A percentile compares a stretch with the other conserved stretches of the same genome.
These are phyloP conservation scores for Xylaria nigripes DNA, from an alignment of 495 filamentous ascomycete genomes.

Conservation along the genomic window DNA sequence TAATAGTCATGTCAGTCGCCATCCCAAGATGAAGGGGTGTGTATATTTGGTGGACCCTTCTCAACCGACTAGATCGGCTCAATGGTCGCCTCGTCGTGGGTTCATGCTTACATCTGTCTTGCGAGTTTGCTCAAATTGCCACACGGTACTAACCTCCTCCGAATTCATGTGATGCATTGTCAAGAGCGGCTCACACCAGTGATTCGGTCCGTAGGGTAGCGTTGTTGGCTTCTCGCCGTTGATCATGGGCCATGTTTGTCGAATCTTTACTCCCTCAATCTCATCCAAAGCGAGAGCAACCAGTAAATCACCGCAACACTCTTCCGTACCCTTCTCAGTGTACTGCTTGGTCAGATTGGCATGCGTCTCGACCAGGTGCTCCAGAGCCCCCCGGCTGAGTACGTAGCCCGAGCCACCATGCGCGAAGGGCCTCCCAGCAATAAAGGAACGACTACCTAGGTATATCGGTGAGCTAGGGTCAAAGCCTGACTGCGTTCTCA, in stretches of 20 bases:
- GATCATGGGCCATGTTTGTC: conserved; percentile 45
- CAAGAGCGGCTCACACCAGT: conserved; percentile 51
- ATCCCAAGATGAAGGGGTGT: not conserved
- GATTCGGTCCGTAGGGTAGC: conserved; percentile 33
- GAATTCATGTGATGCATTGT: conserved; percentile 46
- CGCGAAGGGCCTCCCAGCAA: conserved; percentile 32
- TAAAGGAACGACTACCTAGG: conserved; percentile 45
- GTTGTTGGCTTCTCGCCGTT: conserved; percentile 40
- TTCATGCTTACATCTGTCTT: conserved; percentile 24
- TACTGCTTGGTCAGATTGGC: conserved; percentile 29
- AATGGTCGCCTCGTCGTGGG: not conserved
- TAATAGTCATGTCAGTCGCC: not conserved
- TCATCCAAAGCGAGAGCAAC: conserved; percentile 36
- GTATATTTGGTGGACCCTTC: not conserved
- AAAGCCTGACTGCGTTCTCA: conserved; percentile 34
- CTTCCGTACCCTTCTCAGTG: conserved; percentile 29
- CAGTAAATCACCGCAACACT: conserved; percentile 44
- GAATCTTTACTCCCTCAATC: conserved; percentile 30
- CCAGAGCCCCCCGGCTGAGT: conserved; percentile 37
- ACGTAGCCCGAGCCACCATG: conserved; percentile 46
- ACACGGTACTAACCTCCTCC: conserved; percentile 29
- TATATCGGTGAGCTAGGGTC: conserved; percentile 43
- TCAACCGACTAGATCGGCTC: not conserved
- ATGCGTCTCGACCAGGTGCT: conserved; percentile 26
- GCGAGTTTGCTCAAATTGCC: conserved; percentile 31